phyloP scores from a whole-genome alignment of 805 yeast genomes.

The Metschnikowia hibisci region DNA sequence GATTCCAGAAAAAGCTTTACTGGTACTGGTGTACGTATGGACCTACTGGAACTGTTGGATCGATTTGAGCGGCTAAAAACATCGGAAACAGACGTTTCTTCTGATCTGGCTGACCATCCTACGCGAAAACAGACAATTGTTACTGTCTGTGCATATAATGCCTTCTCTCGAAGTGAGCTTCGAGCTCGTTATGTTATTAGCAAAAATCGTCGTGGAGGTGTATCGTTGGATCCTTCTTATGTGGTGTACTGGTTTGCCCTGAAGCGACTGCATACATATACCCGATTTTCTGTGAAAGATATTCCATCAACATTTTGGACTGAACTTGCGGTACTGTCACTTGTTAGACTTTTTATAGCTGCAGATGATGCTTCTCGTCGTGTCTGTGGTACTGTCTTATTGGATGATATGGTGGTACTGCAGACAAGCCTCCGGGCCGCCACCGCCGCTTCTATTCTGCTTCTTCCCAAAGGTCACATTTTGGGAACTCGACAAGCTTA shows the following conservation, averaged over 20 bases:
- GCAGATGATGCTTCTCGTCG: slow-evolving; percentile 53
- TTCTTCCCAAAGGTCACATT: slow-evolving; percentile 45
- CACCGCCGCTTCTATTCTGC: slow-evolving; percentile 38
- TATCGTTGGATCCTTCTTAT: slow-evolving; percentile 10
- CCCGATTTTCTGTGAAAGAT: slow-evolving; percentile 17
- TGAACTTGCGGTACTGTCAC: slow-evolving; percentile 55
- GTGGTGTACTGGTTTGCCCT: slow-evolving; percentile 8
- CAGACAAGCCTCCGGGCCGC: slow-evolving; percentile 24
- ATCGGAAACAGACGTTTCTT: not conserved
- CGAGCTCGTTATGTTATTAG: slow-evolving; percentile 54
- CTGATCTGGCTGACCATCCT: slow-evolving; percentile 6
- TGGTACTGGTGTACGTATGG: not conserved
- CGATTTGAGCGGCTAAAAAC: slow-evolving; percentile 5
- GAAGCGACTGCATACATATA: slow-evolving; percentile 10
- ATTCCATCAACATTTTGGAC: slow-evolving; percentile 43
- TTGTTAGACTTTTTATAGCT: slow-evolving; percentile 52
- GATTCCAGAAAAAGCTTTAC: no score
- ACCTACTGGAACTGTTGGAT: no score
- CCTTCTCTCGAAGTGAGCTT: slow-evolving; percentile 69
- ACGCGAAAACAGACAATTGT: slow-evolving; percentile 33
- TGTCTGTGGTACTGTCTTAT: slow-evolving; percentile 54
- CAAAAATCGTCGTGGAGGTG: slow-evolving; percentile 6
- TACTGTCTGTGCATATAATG: slow-evolving; percentile 68
- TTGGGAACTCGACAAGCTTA: slow-evolving; percentile 41
- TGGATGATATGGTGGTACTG: slow-evolving; percentile 31